These are phyloP conservation scores for Nicotiana otophora DNA, from an alignment of 257 asterid genomes.

Conservation along the genomic window DNA sequence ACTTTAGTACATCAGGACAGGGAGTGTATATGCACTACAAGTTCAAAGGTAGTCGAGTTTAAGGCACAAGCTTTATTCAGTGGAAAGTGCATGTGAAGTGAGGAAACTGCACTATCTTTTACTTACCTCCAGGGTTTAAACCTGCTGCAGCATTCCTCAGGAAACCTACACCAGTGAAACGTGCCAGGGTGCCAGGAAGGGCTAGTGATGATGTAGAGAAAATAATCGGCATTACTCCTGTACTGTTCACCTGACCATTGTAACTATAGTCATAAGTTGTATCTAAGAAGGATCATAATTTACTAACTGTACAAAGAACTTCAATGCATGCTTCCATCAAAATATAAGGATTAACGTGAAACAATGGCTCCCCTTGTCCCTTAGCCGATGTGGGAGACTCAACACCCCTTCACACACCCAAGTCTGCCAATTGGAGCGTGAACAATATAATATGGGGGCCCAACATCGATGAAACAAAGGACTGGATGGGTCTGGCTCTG, in stretches of 20 bases:
- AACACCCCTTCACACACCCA: too few relatives aligned
- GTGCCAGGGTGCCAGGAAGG: constrained; percentile 93
- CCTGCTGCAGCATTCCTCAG: constrained; percentile 78
- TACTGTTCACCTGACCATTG: constrained; percentile 75
- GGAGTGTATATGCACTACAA: neutral
- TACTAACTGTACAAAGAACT: neutral
- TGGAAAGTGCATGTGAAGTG: neutral
- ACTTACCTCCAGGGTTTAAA: constrained; percentile 88
- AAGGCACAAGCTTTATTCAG: neutral
- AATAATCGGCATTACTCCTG: constrained; percentile 99
- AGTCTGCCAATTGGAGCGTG: too few relatives aligned
- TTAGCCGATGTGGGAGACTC: too few relatives aligned
- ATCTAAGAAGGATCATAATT: neutral
- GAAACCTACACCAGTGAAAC: constrained; percentile 76
- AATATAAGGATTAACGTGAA: neutral
- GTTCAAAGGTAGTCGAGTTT: neutral
- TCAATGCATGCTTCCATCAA: neutral
- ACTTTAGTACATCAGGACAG: neutral
- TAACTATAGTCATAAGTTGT: neutral
- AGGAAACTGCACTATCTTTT: neutral
- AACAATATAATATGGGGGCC: too few relatives aligned
- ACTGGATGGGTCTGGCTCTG: too few relatives aligned
- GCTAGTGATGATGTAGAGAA: constrained; percentile 96
- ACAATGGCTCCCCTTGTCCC: neutral
- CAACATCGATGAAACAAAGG: too few relatives aligned